A percentile compares a stretch with the other conserved stretches of the same genome.
Evolutionary conservation across 805 yeast species (phyloP).

Genomic region (Lipomyces kockii): DNA sequence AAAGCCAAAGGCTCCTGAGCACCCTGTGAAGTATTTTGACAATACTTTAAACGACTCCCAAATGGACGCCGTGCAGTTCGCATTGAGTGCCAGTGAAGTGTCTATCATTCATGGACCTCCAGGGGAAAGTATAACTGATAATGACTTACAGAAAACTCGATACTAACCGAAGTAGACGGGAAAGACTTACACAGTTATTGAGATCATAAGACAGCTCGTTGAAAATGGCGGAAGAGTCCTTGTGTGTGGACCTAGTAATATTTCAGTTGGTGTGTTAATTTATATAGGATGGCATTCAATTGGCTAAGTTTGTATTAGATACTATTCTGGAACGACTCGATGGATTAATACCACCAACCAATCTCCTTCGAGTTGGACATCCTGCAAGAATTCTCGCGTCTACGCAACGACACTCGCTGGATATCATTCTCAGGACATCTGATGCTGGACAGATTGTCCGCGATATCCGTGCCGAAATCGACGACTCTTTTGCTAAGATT

Average conservation of each 20-base stretch:
- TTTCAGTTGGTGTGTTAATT: constrained; percentile 62
- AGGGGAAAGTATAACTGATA: constrained; percentile 47
- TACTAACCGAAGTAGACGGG: constrained; percentile 53
- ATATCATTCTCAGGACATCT: constrained; percentile 63
- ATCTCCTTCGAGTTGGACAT: constrained; percentile 85
- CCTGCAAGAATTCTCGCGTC: constrained; percentile 79
- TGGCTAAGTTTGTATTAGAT: constrained; percentile 43
- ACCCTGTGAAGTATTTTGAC: constrained; percentile 49
- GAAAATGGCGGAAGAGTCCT: constrained; percentile 62
- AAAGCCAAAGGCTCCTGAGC: not conserved
- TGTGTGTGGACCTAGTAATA: constrained; percentile 93
- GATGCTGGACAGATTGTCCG: constrained; percentile 63
- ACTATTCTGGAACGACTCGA: constrained; percentile 80
- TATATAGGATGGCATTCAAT: not conserved
- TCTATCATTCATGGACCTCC: constrained; percentile 79
- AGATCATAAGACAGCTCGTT: constrained; percentile 73
- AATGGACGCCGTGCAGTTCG: constrained; percentile 67
- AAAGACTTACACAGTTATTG: constrained; percentile 83
- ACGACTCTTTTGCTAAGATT: constrained; percentile 55
- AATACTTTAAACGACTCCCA: constrained; percentile 68
- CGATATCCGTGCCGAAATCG: constrained; percentile 75
- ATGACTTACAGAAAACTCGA: no score
- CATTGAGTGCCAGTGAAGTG: constrained; percentile 55
- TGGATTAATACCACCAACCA: constrained; percentile 49
- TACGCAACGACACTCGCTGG: constrained; percentile 74